phyloP scores from a whole-genome alignment of 306 rosid genomes.

The Carpinus viminea region DNA sequence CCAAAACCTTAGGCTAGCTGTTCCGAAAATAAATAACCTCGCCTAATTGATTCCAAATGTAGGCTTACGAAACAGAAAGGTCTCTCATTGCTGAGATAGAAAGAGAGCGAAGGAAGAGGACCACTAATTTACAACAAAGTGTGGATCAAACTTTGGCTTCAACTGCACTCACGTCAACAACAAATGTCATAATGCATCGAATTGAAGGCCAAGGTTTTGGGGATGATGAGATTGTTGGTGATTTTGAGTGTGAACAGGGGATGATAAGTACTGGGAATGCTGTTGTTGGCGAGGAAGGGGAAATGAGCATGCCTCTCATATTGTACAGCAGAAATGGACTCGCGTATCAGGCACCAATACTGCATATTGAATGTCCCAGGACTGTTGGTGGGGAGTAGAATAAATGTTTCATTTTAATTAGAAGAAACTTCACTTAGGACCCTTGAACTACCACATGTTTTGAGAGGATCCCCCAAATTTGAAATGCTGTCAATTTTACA shows the following conservation, averaged over 20 bases:
- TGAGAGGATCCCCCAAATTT: too few relatives aligned
- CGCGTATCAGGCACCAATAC: too few relatives aligned
- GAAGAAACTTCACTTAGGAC: too few relatives aligned
- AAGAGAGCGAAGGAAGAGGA: not conserved
- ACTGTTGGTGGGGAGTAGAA: too few relatives aligned
- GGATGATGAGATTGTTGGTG: not conserved
- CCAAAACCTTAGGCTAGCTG: not conserved
- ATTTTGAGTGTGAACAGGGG: not conserved
- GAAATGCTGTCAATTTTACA: too few relatives aligned
- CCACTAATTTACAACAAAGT: not conserved
- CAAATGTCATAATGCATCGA: not conserved
- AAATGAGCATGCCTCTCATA: not conserved
- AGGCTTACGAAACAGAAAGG: conserved; percentile 7
- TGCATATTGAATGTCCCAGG: too few relatives aligned
- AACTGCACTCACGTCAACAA: not conserved
- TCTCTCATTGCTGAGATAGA: conserved; percentile 14
- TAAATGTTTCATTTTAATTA: too few relatives aligned
- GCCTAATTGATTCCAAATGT: not conserved
- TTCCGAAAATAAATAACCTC: not conserved
- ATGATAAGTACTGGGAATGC: not conserved
- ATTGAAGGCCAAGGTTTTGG: not conserved
- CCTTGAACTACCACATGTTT: too few relatives aligned
- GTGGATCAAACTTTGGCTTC: not conserved
- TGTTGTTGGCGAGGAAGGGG: not conserved
- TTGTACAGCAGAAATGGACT: not conserved